Percentiles rank a stretch among this genome's conserved stretches.
Conservation (phyloP, 108 stramenopile species). For the Schizochytrium sp. region DNA sequence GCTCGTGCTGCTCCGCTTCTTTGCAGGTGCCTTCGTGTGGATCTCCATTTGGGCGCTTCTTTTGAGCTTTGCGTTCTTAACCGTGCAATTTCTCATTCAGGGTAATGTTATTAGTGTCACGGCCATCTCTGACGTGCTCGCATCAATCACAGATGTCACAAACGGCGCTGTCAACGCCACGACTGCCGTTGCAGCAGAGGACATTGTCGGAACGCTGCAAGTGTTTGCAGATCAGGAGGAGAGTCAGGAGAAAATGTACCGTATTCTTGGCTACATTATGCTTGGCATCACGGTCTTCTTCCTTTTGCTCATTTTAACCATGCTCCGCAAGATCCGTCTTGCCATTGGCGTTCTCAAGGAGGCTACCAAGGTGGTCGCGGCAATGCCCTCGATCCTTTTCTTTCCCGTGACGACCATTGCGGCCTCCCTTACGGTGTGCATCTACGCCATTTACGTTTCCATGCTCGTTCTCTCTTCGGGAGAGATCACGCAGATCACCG, state of each 20-base stretch:
- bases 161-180: not conserved
- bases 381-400: not conserved
- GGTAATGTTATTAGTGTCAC: not conserved
- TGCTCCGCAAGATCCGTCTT: not conserved
- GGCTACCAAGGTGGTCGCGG: not conserved
- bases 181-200: not conserved
- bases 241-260: not conserved
- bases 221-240: not conserved
- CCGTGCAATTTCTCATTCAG: not conserved
- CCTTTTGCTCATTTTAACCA: not conserved
- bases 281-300: not conserved
- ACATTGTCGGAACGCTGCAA: not conserved
- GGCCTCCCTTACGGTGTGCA: not conserved
- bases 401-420: not conserved
- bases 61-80: not conserved
- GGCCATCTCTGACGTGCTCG: not conserved
- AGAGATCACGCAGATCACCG: conserved; percentile 19
- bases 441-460: not conserved
- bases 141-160: not conserved
- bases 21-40: conserved; percentile 16
- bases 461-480: conserved; percentile 1
- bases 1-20: conserved; percentile 6
- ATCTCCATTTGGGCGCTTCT: not conserved
- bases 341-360: not conserved
- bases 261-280: conserved; percentile 20